These are phyloP conservation scores for Botryotinia convoluta DNA, from an alignment of 2,329 filamentous ascomycete species.

Conservation along the genomic window DNA sequence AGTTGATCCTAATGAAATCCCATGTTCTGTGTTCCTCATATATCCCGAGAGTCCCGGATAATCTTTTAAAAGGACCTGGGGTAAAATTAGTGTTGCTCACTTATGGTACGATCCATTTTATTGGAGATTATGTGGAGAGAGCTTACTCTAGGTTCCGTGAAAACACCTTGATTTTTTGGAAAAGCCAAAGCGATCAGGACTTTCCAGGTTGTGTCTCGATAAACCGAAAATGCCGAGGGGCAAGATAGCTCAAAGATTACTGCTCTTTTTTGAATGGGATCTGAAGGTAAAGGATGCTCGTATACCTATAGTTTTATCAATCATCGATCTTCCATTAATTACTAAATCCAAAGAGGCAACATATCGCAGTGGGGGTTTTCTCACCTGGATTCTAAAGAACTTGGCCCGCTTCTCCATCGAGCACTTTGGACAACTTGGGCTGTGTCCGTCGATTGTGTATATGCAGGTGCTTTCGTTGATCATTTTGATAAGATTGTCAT, in stretches of 20 bases:
- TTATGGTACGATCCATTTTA: not conserved
- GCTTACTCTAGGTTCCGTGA: not conserved
- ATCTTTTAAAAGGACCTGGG: not conserved
- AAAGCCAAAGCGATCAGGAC: constrained; percentile 38
- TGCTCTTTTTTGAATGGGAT: constrained; percentile 40
- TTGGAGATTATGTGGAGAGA: constrained; percentile 19
- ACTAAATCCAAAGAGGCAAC: not conserved
- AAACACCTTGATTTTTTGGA: not conserved
- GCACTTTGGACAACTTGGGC: constrained; percentile 47
- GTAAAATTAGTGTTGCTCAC: not conserved
- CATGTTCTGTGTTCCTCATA: not conserved
- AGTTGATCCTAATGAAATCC: constrained; percentile 36
- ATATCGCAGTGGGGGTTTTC: not conserved
- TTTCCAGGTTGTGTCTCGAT: constrained; percentile 52
- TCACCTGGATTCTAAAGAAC: constrained; percentile 42
- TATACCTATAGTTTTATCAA: constrained; percentile 36
- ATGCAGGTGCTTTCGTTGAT: constrained; percentile 40
- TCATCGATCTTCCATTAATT: not conserved
- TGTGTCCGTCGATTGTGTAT: constrained; percentile 37
- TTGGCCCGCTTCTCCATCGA: constrained; percentile 39
- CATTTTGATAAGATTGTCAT: constrained; percentile 40
- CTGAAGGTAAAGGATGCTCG: constrained; percentile 49
- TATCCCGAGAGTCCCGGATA: not conserved
- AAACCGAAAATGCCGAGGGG: constrained; percentile 47
- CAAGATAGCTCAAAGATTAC: constrained; percentile 52